Percentiles rank a stretch among this genome's conserved stretches.
phyloP scores from a whole-genome alignment of 2,329 filamentous ascomycete genomes.

The Penicillium sp. region DNA sequence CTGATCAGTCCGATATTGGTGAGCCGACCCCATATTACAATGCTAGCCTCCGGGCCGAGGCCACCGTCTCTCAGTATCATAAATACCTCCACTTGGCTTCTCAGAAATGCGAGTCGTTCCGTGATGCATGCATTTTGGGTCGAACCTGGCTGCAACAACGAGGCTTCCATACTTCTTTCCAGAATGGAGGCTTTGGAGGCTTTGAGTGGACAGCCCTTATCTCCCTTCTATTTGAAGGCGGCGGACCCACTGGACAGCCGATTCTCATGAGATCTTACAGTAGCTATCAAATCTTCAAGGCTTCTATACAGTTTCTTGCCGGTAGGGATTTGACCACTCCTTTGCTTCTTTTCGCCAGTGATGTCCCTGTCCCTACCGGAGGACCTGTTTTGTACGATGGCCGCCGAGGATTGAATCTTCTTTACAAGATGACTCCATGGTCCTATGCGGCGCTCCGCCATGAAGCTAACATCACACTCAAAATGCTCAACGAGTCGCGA shows the following conservation, averaged over 20 bases:
- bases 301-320: slow-evolving; percentile 81
- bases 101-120: slow-evolving; percentile 69
- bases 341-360: slow-evolving; percentile 44
- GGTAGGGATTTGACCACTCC: slow-evolving; percentile 71
- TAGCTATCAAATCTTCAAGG: slow-evolving; percentile 93
- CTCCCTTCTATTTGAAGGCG: slow-evolving; percentile 76
- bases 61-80: slow-evolving; percentile 69
- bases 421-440: slow-evolving; percentile 88
- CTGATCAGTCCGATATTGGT: slow-evolving; percentile 36
- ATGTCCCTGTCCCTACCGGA: slow-evolving; percentile 38
- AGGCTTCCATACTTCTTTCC: slow-evolving; percentile 69
- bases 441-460: slow-evolving; percentile 71
- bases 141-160: slow-evolving; percentile 86
- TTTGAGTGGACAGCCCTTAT: slow-evolving; percentile 87
- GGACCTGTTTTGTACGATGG: slow-evolving; percentile 78
- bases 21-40: slow-evolving; percentile 83
- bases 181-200: slow-evolving; percentile 80
- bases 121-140: slow-evolving; percentile 81
- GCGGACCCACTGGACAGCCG: slow-evolving; percentile 67
- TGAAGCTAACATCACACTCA: slow-evolving; percentile 71
- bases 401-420: slow-evolving; percentile 69
- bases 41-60: slow-evolving; percentile 75
- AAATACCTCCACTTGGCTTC: slow-evolving; percentile 69
- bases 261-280: slow-evolving; percentile 77
- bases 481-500: slow-evolving; percentile 69